Conservation (phyloP, 2,329 filamentous ascomycete species). For the Phoma sp. region DNA sequence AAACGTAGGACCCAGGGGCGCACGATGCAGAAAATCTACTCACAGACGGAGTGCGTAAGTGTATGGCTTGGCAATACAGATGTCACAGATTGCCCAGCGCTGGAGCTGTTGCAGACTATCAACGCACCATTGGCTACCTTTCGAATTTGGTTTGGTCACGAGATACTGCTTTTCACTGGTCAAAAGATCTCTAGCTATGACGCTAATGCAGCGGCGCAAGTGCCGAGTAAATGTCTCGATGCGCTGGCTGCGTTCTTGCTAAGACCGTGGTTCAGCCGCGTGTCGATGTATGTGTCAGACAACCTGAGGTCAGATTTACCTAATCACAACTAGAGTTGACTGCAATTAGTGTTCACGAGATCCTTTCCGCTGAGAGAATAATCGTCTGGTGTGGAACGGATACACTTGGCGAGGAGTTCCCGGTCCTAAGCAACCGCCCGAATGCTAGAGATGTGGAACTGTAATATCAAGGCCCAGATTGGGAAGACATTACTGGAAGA, state of each 20-base stretch:
- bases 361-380: neutral
- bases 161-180: no score
- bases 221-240: neutral
- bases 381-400: neutral
- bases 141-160: no score
- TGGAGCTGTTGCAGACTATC: neutral
- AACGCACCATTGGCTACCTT: conserved; percentile 5
- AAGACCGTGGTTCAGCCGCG: conserved; percentile 12
- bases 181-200: no score
- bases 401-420: neutral
- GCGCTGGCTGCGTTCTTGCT: conserved; percentile 7
- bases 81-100: neutral
- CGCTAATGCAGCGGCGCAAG: neutral
- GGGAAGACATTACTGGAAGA: neutral
- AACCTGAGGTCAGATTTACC: no score
- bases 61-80: conserved; percentile 11
- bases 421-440: neutral
- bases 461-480: no score
- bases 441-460: neutral
- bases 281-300: conserved; percentile 9
- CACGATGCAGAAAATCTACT: conserved; percentile 10
- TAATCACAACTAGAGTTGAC: neutral
- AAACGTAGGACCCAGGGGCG: conserved; percentile 13
- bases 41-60: neutral
- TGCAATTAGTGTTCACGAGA: neutral